A percentile compares a stretch with the other conserved stretches of the same genome.
Conservation (phyloP, 768 basidiomycete species). For the Tylopilus subfusipes region DNA sequence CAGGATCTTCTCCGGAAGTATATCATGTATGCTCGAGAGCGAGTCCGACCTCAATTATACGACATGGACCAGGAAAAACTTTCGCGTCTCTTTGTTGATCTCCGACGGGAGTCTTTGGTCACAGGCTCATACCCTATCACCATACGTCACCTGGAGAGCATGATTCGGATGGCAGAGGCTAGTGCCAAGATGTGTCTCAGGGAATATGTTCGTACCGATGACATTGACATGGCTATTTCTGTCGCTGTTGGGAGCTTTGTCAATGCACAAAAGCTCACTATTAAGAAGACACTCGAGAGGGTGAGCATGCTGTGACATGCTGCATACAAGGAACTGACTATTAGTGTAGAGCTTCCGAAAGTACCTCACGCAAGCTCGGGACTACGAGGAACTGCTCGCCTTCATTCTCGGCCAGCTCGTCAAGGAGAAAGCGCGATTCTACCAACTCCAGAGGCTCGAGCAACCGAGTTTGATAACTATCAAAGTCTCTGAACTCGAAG, state of each 20-base stretch:
- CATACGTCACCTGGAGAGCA: constrained; percentile 95
- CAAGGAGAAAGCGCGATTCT: constrained; percentile 86
- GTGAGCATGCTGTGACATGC: constrained; percentile 37
- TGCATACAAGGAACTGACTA: constrained; percentile 9
- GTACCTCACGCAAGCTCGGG: constrained; percentile 92
- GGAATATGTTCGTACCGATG: constrained; percentile 93
- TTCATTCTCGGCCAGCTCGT: constrained; percentile 92
- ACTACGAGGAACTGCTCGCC: constrained; percentile 92
- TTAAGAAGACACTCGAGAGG: constrained; percentile 95
- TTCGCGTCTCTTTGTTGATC: constrained; percentile 87
- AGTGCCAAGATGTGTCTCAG: constrained; percentile 97
- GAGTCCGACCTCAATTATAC: constrained; percentile 87
- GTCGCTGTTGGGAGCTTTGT: constrained; percentile 95
- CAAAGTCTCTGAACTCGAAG: constrained; percentile 80
- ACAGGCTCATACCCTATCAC: constrained; percentile 99
- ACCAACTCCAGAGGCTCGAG: constrained; percentile 71
- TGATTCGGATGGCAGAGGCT: constrained; percentile 99
- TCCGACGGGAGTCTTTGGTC: constrained; percentile 92
- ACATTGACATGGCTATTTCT: constrained; percentile 95
- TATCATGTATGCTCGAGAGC: constrained; percentile 98
- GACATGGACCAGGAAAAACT: constrained; percentile 97
- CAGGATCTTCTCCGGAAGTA: constrained; percentile 96
- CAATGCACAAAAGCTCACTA: constrained; percentile 94
- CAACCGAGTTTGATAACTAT: constrained; percentile 77
- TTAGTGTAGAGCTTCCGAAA: constrained; percentile 83